Evolutionary conservation across 768 basidiomycete species (phyloP).

Genomic region (Suillus brevipes): DNA sequence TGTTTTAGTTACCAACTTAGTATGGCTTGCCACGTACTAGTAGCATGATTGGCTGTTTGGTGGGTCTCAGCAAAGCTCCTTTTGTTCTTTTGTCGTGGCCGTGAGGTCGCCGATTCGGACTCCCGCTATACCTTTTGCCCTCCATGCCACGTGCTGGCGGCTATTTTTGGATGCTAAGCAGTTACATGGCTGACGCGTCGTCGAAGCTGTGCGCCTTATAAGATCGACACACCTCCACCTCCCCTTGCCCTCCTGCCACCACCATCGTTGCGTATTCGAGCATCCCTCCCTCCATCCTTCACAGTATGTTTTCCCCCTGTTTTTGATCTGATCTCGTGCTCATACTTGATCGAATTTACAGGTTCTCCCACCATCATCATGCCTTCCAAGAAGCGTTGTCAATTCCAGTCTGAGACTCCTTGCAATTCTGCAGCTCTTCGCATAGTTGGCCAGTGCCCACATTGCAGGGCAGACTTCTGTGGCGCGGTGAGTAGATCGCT

Average conservation of each 20-base stretch:
- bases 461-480: conserved; percentile 79
- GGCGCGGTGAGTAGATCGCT: conserved; percentile 53
- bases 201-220: conserved; percentile 31
- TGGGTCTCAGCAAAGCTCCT: neutral
- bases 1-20: no score
- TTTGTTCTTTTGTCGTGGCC: neutral
- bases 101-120: neutral
- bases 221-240: conserved; percentile 11
- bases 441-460: conserved; percentile 83
- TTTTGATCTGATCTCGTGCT: neutral
- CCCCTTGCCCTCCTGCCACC: conserved; percentile 3
- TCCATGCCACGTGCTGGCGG: conserved; percentile 1
- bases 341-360: conserved; percentile 5
- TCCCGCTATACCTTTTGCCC: neutral
- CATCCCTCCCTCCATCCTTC: neutral
- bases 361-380: conserved; percentile 38
- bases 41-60: neutral
- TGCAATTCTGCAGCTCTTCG: conserved; percentile 82
- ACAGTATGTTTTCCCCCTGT: neutral
- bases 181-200: conserved; percentile 33
- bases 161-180: conserved; percentile 7
- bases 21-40: neutral
- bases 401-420: conserved; percentile 50
- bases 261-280: neutral
- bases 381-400: conserved; percentile 88